These are phyloP conservation scores for Alternaria alternata DNA, from an alignment of 2,329 filamentous ascomycete species.

Conservation along the genomic window DNA sequence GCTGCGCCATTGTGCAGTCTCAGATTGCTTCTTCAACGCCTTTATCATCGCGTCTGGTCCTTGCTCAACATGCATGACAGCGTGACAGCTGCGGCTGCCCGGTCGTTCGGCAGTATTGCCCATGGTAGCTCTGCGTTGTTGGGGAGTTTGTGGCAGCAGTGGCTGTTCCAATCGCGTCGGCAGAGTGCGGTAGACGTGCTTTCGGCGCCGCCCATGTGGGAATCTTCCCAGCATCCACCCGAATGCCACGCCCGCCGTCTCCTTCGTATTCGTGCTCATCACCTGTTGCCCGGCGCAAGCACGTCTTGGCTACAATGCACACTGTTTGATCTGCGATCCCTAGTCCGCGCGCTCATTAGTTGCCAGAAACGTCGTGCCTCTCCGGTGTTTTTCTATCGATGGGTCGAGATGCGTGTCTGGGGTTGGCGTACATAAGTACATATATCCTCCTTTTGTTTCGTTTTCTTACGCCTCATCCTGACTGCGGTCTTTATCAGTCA, in stretches of 20 bases:
- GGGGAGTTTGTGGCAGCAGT: not conserved
- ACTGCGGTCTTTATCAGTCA: slow-evolving; percentile 4
- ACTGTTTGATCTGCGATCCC: slow-evolving; percentile 6
- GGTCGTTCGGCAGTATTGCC: not conserved
- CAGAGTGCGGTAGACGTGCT: not conserved
- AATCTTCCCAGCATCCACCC: not conserved
- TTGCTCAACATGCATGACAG: not conserved
- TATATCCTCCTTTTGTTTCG: not conserved
- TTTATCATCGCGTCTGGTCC: not conserved
- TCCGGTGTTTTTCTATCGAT: slow-evolving; percentile 8
- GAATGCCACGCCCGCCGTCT: not conserved
- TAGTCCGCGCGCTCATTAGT: slow-evolving; percentile 15
- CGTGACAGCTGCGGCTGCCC: not conserved
- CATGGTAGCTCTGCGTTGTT: not conserved
- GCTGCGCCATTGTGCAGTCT: not conserved
- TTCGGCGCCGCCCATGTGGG: not conserved
- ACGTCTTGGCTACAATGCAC: slow-evolving; percentile 10
- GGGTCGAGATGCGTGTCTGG: not conserved
- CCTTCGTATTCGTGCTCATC: slow-evolving; percentile 12
- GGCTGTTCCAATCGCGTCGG: not conserved
- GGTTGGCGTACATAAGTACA: slow-evolving; percentile 8
- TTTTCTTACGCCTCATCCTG: slow-evolving; percentile 5
- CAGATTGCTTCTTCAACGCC: slow-evolving; percentile 1
- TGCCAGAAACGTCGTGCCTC: slow-evolving; percentile 13
- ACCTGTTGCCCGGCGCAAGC: not conserved